Evolutionary conservation across 129 eudicot species (phyloP), one percentile per base, ranked within the genome.

Genomic region (Logfia minima): DNA sequence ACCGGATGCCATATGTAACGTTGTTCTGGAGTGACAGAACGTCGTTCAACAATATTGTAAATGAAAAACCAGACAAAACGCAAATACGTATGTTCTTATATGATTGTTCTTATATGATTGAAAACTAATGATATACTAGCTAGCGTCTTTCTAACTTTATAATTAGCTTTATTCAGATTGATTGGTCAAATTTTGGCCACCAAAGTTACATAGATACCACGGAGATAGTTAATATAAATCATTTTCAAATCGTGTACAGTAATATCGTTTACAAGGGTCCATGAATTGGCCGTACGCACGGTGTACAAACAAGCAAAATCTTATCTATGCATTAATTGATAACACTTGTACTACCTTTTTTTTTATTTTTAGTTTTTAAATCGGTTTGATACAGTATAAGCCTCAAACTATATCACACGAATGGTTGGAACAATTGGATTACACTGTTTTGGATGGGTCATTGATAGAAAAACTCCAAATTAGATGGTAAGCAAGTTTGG

Each of bases 401-500:
- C n/a, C 23, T 68, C 68, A 66, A 79, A 71, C 17, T n/a, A 4
- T 58, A 80, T 55, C 79, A 66, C 75, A 80, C 79, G 79, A 80
- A 75, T 66, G 83, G 64, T 24, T 45, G 8, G 18, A 26, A 28
- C 62, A 51, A 80, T 80, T 22, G 56, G 71, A 64, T 64, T 80
- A 72, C 68, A 73, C 41, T 64, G 23, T 72, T 80, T 71, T 64
- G 35, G 48, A 66, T 56, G 62, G 79, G 83, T 18, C 83, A 78
- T 29, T 64, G 79, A 58, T 65, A 52, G 37, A 72, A 80, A 45
- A 74, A 73, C 79, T 66, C 79, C 83, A 80, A 80, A 60, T 53
- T 72, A 65, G 51, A 64, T 80, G 51, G 72, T 79, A 73, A 73
- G 24, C 79, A 80, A 80, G 80, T 74, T 80, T 67, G 84, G 80